A percentile compares a stretch with the other conserved stretches of the same genome.
Evolutionary conservation across 345 rosid species (phyloP).

Genomic region (Combretum micranthum): DNA sequence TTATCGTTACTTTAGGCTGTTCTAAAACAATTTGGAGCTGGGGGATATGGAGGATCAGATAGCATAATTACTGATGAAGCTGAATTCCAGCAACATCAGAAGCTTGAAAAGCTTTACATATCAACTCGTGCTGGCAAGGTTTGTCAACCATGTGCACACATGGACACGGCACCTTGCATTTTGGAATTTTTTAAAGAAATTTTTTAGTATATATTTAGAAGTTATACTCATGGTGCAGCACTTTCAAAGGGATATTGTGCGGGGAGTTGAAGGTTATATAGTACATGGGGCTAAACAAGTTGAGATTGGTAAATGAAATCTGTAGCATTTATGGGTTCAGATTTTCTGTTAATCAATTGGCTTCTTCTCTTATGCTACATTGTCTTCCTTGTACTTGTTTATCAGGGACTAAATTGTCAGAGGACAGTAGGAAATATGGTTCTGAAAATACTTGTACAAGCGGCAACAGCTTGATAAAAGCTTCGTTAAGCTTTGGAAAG

Average conservation of each 20-base stretch:
- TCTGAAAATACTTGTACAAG: conserved; percentile 84
- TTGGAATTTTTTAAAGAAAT: background rate
- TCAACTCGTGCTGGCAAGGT: conserved; percentile 95
- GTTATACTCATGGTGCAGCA: conserved; percentile 41
- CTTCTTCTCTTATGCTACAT: background rate
- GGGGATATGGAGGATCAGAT: conserved; percentile 85
- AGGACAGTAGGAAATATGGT: conserved; percentile 84
- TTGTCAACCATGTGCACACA: background rate
- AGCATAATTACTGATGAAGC: conserved; percentile 57
- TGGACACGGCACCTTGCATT: background rate
- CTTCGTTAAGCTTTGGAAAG: conserved; percentile 53
- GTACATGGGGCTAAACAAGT: conserved; percentile 85
- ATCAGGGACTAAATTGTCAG: conserved; percentile 76
- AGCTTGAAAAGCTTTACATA: conserved; percentile 81
- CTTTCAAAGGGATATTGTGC: conserved; percentile 88
- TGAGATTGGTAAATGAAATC: conserved; percentile 59
- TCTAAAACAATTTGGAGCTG: conserved; percentile 79
- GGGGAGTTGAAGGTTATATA: conserved; percentile 86
- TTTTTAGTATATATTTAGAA: conserved; percentile 2
- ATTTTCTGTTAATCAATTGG: conserved; percentile 5
- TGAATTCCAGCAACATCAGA: conserved; percentile 75
- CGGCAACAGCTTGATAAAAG: conserved; percentile 68
- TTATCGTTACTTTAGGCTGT: conserved; percentile 52
- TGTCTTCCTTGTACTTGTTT: conserved; percentile 5
- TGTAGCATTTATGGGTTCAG: background rate